Evolutionary conservation across 2,329 filamentous ascomycete species (phyloP), one percentile per base, ranked within the genome.

Genomic region (Ophiocordyceps unilateralis): DNA sequence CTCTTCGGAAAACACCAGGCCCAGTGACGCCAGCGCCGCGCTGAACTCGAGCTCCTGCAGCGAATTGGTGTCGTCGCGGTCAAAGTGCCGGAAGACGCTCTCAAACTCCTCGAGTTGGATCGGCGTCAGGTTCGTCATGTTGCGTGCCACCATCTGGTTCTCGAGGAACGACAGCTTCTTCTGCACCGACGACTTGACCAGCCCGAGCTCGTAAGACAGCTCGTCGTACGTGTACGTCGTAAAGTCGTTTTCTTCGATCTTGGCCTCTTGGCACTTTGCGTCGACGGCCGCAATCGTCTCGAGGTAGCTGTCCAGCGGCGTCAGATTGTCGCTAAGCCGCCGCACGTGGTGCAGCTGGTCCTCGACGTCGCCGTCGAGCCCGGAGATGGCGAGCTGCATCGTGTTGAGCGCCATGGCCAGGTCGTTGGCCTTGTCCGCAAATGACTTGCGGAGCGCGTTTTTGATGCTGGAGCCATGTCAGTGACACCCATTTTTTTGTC

Each of bases 201-300:
- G 72, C 15, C 85, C 80, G 45, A 96, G 72, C 63, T 98, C 91
- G 64, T 98, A 98, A 46, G 79, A 78, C 37, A 98, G 72, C 63
- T 98, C 91, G 57, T 98, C 91, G 59, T 96, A 91, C 10, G 89
- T 94, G 64, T 96, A 96, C 9, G 89, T 96, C n/a, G 91, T 98
- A 61, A 91, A 96, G 66, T 98, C 91, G 61, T 98, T 98, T 56
- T 98, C 91, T 62, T 98, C 91, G 49, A 98, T 95, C 59, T 98
- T 96, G 48, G 91, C 91, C 66, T 96, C 89, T 46, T 81, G 75
- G 58, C 91, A 98, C 63, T 94, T 86, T 49, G 78, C 76, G 55
- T 95, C 88, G 40, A 96, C 74, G 11, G 76, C 77, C 14, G 78
- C 83, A 56, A 98, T 95, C 49, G 86, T 83, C 48, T 85, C 79